phyloP scores from a whole-genome alignment of 768 basidiomycete species.

The Goffeauzyma gilvescens region DNA sequence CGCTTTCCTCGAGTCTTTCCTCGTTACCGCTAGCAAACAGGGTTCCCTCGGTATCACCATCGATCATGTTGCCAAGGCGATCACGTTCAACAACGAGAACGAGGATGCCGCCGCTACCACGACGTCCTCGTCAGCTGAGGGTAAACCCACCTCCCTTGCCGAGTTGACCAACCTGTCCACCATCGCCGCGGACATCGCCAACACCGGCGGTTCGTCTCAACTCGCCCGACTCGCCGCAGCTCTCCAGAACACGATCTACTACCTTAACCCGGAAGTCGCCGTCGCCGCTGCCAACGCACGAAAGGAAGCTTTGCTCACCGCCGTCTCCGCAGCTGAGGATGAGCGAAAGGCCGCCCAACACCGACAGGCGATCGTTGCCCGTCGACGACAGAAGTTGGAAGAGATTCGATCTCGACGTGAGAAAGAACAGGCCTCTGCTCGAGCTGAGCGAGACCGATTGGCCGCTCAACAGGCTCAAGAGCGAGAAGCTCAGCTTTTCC shows the following conservation, averaged over 20 bases:
- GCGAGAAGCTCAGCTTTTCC: conserved; percentile 46
- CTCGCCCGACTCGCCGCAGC: conserved; percentile 55
- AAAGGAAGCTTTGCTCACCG: conserved; percentile 34
- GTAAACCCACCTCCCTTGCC: conserved; percentile 30
- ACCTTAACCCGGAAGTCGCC: conserved; percentile 34
- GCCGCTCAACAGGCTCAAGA: conserved; percentile 46
- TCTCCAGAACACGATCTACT: conserved; percentile 50
- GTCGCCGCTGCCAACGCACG: conserved; percentile 44
- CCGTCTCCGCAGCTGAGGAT: conserved; percentile 34
- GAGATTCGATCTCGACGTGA: conserved; percentile 70
- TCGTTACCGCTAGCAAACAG: conserved; percentile 76
- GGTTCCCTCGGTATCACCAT: conserved; percentile 71
- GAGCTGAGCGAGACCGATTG: conserved; percentile 47
- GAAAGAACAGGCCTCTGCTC: conserved; percentile 64
- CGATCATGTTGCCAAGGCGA: conserved; percentile 68
- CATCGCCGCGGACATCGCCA: conserved; percentile 48
- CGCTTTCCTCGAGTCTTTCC: conserved; percentile 63
- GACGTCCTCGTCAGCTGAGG: too few relatives aligned
- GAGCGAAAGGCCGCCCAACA: conserved; percentile 37
- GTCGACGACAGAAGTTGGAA: conserved; percentile 63
- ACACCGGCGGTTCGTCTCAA: conserved; percentile 56
- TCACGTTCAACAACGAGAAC: conserved; percentile 48
- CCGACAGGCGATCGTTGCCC: conserved; percentile 59
- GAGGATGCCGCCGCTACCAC: too few relatives aligned
- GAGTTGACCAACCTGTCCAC: conserved; percentile 32